These are phyloP conservation scores for Hepatocystis sp. DNA, from an alignment of 169 alveolate genomes.

Conservation along the genomic window DNA sequence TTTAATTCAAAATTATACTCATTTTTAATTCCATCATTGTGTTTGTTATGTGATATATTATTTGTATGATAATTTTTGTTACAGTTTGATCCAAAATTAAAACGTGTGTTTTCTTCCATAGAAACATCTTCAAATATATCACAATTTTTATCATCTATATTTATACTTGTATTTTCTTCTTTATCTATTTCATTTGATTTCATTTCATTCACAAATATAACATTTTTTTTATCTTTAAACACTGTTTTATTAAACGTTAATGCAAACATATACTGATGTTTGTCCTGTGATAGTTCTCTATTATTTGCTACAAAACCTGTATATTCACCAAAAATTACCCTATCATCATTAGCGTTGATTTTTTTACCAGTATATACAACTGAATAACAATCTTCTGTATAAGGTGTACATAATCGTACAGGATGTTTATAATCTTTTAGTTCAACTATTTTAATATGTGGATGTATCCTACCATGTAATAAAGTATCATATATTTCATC, in stretches of 20 bases:
- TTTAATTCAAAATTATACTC: neutral
- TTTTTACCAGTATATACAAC: conserved; percentile 89
- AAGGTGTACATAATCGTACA: conserved; percentile 89
- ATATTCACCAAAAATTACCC: conserved; percentile 90
- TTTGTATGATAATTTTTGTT: too few relatives aligned
- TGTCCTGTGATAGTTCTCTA: conserved; percentile 79
- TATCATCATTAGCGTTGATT: conserved; percentile 78
- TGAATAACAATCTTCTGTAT: conserved; percentile 89
- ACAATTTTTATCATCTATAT: neutral
- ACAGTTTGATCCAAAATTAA: too few relatives aligned
- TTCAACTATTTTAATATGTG: conserved; percentile 85
- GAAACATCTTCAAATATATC: too few relatives aligned
- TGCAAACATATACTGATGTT: conserved; percentile 89
- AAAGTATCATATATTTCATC: conserved; percentile 81
- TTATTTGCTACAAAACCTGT: conserved; percentile 89
- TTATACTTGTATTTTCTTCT: too few relatives aligned
- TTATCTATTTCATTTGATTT: conserved; percentile 77
- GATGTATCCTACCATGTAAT: conserved; percentile 86
- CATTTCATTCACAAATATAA: conserved; percentile 79
- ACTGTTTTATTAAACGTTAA: conserved; percentile 86
- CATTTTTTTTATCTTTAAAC: conserved; percentile 87
- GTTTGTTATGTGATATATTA: too few relatives aligned
- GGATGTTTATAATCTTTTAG: conserved; percentile 90
- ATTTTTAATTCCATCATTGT: neutral
- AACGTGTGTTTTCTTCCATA: too few relatives aligned